These are phyloP conservation scores for Fusarium pseudograminearum DNA, from an alignment of 2,329 filamentous ascomycete species.

Conservation along the genomic window DNA sequence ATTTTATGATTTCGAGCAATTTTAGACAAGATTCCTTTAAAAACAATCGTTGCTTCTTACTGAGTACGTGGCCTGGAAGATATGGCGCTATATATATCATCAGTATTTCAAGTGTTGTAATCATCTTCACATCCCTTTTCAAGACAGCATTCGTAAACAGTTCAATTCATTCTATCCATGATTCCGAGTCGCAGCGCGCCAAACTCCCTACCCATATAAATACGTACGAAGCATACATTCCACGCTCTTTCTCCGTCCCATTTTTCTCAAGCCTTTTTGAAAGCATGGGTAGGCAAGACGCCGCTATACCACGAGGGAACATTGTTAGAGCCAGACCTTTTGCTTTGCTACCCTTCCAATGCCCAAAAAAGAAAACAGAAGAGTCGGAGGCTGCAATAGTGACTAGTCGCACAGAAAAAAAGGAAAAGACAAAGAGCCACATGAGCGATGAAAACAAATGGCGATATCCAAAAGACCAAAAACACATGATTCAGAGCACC, in stretches of 20 bases:
- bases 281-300: conserved; percentile 10
- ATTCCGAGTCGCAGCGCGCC: conserved; percentile 36
- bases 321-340: conserved; percentile 1
- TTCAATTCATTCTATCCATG: conserved; percentile 44
- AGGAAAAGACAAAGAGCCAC: conserved; percentile 28
- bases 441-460: conserved; percentile 4
- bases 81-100: too few relatives aligned
- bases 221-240: conserved; percentile 36
- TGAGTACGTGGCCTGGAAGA: not conserved
- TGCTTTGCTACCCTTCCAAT: conserved; percentile 14
- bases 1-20: conserved; percentile 37
- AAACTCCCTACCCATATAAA: conserved; percentile 45
- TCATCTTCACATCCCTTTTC: not conserved
- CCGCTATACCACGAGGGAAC: not conserved
- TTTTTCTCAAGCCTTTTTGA: conserved; percentile 14
- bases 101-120: not conserved
- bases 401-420: conserved; percentile 36
- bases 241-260: conserved; percentile 25
- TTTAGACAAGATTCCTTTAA: not conserved
- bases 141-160: not conserved
- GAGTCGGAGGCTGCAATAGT: conserved; percentile 19
- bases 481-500: conserved; percentile 21
- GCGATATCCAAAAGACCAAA: conserved; percentile 29
- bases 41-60: not conserved
- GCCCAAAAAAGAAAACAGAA: conserved; percentile 22